Conservation (phyloP, 192 early-diverging fungal genomes). For the Dissophora ornata region DNA sequence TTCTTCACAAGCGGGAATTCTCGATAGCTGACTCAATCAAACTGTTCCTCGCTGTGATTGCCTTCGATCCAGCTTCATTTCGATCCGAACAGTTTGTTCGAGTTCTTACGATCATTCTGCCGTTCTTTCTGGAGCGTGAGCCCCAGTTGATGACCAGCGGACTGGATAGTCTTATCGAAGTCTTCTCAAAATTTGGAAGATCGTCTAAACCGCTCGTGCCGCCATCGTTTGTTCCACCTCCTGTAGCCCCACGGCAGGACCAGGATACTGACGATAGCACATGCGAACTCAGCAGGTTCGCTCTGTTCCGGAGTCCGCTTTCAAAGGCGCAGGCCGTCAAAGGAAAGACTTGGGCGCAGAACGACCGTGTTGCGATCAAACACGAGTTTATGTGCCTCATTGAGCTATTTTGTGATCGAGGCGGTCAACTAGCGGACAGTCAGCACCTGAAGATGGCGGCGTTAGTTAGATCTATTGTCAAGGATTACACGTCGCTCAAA, state of each 20-base stretch:
- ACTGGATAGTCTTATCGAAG: slow-evolving; percentile 60
- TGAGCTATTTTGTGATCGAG: slow-evolving; percentile 54
- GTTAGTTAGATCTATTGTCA: slow-evolving; percentile 57
- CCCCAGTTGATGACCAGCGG: slow-evolving; percentile 54
- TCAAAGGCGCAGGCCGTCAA: slow-evolving; percentile 41
- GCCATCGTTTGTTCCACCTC: slow-evolving; percentile 29
- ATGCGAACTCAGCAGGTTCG: slow-evolving; percentile 23
- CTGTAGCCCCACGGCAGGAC: slow-evolving; percentile 13
- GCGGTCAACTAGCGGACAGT: slow-evolving; percentile 57
- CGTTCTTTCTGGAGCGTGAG: slow-evolving; percentile 46
- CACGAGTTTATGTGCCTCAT: slow-evolving; percentile 63
- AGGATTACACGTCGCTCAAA: slow-evolving; percentile 58
- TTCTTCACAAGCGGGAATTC: slow-evolving; percentile 52
- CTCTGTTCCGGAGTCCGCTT: slow-evolving; percentile 1
- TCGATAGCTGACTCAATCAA: slow-evolving; percentile 62
- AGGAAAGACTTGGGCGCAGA: slow-evolving; percentile 71
- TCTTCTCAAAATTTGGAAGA: slow-evolving; percentile 61
- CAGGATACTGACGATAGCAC: slow-evolving; percentile 4
- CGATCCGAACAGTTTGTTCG: slow-evolving; percentile 69
- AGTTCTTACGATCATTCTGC: slow-evolving; percentile 53
- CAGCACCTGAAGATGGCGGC: slow-evolving; percentile 61
- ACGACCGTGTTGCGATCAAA: slow-evolving; percentile 67
- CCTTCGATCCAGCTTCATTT: slow-evolving; percentile 64
- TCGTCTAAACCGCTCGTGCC: slow-evolving; percentile 56
- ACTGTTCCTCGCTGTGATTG: slow-evolving; percentile 69